These are phyloP conservation scores for Macrolepiota albuminosa DNA, from an alignment of 768 basidiomycete species.

Conservation along the genomic window DNA sequence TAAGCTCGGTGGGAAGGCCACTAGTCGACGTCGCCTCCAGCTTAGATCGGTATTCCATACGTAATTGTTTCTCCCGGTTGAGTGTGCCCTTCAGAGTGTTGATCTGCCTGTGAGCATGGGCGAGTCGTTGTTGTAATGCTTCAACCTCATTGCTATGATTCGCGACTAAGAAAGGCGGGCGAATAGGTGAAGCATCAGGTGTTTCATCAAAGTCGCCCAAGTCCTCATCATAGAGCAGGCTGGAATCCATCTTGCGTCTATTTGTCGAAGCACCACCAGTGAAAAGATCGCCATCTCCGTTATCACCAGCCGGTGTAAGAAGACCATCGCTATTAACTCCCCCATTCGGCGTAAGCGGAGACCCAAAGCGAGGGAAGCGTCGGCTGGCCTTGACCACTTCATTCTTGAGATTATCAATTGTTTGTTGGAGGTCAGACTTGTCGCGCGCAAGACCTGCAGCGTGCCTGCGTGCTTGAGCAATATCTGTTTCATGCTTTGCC, in stretches of 20 bases:
- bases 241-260: conserved; percentile 46
- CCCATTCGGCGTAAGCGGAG: conserved; percentile 68
- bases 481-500: conserved; percentile 90
- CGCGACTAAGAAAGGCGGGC: conserved; percentile 57
- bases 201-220: conserved; percentile 46
- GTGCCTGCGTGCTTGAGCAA: conserved; percentile 86
- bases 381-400: conserved; percentile 65
- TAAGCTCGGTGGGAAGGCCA: conserved; percentile 34
- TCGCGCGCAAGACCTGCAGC: conserved; percentile 87
- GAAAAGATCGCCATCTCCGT: conserved; percentile 66
- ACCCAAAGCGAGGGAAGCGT: conserved; percentile 60
- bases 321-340: conserved; percentile 41
- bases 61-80: conserved; percentile 78
- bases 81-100: conserved; percentile 75
- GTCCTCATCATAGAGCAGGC: conserved; percentile 34
- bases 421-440: conserved; percentile 84
- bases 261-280: conserved; percentile 60
- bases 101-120: conserved; percentile 85
- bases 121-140: conserved; percentile 71
- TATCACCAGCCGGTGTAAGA: conserved; percentile 46
- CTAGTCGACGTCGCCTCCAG: conserved; percentile 37
- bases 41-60: conserved; percentile 59
- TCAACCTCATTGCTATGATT: conserved; percentile 81
- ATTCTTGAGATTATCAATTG: conserved; percentile 70
- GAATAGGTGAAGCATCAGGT: conserved; percentile 54